These are phyloP conservation scores for Vitis amurensis DNA, from an alignment of 164 flowering plant species.

Conservation along the genomic window DNA sequence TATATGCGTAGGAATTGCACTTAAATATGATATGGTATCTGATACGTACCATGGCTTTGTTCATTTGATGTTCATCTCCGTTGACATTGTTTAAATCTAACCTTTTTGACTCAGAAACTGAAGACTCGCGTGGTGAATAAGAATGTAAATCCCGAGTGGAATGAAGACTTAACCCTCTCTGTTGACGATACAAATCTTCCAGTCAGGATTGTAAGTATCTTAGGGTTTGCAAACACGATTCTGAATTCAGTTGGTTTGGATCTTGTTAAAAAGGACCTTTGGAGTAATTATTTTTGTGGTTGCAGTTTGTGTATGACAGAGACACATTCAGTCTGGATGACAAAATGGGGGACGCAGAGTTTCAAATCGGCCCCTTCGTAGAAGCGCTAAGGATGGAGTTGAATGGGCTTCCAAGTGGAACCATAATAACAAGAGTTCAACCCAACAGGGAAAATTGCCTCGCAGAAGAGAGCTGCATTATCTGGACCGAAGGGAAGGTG, in stretches of 20 bases:
- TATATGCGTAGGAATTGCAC: no score
- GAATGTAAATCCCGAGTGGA: slow-evolving; percentile 81
- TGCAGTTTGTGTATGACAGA: slow-evolving; percentile 68
- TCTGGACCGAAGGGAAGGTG: slow-evolving; percentile 48
- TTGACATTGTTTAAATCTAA: no score
- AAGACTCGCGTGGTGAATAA: slow-evolving; percentile 74
- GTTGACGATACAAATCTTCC: slow-evolving; percentile 56
- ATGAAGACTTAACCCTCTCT: slow-evolving; percentile 78
- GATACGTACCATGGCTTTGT: no score
- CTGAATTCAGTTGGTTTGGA: not conserved
- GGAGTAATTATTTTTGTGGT: not conserved
- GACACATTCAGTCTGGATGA: slow-evolving; percentile 69
- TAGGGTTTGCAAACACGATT: not conserved
- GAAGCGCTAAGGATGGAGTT: slow-evolving; percentile 51
- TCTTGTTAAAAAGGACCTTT: not conserved
- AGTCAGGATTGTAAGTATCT: slow-evolving; percentile 54
- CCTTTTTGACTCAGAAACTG: slow-evolving; percentile 56
- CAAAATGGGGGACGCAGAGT: slow-evolving; percentile 80
- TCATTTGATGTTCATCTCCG: no score
- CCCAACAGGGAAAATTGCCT: slow-evolving; percentile 66
- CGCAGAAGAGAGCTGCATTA: slow-evolving; percentile 60
- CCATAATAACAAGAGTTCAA: slow-evolving; percentile 39
- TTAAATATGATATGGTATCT: no score
- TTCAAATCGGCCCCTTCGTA: slow-evolving; percentile 46
- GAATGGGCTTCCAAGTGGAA: slow-evolving; percentile 46